Evolutionary conservation across 345 rosid genomes (phyloP).

Genomic region (Bruguiera gymnorhiza): DNA sequence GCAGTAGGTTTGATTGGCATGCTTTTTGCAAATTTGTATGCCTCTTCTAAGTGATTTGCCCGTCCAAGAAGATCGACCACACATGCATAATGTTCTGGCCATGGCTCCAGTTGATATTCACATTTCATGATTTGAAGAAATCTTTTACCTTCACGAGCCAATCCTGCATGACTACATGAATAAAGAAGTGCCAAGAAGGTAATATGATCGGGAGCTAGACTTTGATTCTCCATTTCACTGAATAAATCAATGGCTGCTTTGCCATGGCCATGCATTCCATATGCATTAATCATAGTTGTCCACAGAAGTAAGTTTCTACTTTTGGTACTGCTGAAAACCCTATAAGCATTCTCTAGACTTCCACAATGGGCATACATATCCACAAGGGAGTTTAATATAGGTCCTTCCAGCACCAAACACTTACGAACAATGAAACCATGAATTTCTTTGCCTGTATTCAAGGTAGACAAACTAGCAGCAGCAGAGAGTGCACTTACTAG

Average conservation of each 20-base stretch:
- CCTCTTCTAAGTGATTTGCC: slow-evolving; percentile 62
- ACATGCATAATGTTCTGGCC: slow-evolving; percentile 84
- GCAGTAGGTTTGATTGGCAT: slow-evolving; percentile 62
- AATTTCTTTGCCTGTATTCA: slow-evolving; percentile 72
- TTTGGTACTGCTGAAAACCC: slow-evolving; percentile 41
- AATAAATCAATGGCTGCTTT: slow-evolving; percentile 58
- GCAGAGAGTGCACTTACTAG: slow-evolving; percentile 60
- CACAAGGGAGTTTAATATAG: slow-evolving; percentile 54
- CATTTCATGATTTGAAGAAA: slow-evolving; percentile 55
- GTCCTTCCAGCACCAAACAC: slow-evolving; percentile 53
- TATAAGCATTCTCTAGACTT: slow-evolving; percentile 48
- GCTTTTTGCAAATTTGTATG: slow-evolving; percentile 57
- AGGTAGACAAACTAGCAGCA: slow-evolving; percentile 55
- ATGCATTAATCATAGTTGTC: slow-evolving; percentile 80
- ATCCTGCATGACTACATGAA: slow-evolving; percentile 88
- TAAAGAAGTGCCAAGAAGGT: slow-evolving; percentile 69
- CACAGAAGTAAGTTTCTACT: slow-evolving; percentile 50
- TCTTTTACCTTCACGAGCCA: slow-evolving; percentile 60
- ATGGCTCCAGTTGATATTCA: slow-evolving; percentile 65
- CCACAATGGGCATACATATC: slow-evolving; percentile 88
- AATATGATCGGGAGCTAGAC: slow-evolving; percentile 60
- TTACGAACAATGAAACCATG: slow-evolving; percentile 61
- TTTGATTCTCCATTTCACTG: slow-evolving; percentile 42
- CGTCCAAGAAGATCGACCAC: slow-evolving; percentile 88
- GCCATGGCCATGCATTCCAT: slow-evolving; percentile 83